These are phyloP conservation scores for Echria macrotheca DNA, from an alignment of 495 filamentous ascomycete genomes.

Conservation along the genomic window DNA sequence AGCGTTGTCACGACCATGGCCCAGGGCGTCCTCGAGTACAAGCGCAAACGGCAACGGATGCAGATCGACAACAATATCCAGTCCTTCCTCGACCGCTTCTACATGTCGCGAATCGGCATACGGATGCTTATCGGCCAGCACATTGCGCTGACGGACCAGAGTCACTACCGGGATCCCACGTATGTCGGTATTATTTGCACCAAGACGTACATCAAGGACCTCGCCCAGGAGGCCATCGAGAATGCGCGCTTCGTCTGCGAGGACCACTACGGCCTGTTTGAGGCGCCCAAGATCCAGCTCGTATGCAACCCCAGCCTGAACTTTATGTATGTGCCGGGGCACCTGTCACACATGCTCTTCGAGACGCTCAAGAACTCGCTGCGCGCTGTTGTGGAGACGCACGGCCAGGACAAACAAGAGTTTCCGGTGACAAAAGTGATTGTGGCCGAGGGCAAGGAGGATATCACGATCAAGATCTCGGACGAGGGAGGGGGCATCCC, in stretches of 20 bases:
- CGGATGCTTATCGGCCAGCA: slow-evolving; percentile 99
- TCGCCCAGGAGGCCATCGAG: slow-evolving; percentile 95
- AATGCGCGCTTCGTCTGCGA: slow-evolving; percentile 98
- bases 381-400: slow-evolving; percentile 91
- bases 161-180: slow-evolving; percentile 74
- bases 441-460: slow-evolving; percentile 93
- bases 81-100: slow-evolving; percentile 94
- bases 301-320: slow-evolving; percentile 87
- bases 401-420: slow-evolving; percentile 89
- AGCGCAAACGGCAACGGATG: slow-evolving; percentile 91
- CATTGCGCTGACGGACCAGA: slow-evolving; percentile 91
- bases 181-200: slow-evolving; percentile 99
- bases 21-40: slow-evolving; percentile 96
- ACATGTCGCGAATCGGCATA: slow-evolving; percentile 99
- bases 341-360: slow-evolving; percentile 98
- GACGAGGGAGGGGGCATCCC: slow-evolving; percentile 97
- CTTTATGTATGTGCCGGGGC: slow-evolving; percentile 99
- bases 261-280: slow-evolving; percentile 96
- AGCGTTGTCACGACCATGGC: slow-evolving; percentile 93
- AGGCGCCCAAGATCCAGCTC: slow-evolving; percentile 92
- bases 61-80: slow-evolving; percentile 97
- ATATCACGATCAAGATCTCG: slow-evolving; percentile 96
- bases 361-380: slow-evolving; percentile 98
- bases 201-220: slow-evolving; percentile 92
- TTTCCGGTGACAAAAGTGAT: slow-evolving; percentile 97